Conservation (phyloP, 768 basidiomycete genomes). For the Ramaria sp. region DNA sequence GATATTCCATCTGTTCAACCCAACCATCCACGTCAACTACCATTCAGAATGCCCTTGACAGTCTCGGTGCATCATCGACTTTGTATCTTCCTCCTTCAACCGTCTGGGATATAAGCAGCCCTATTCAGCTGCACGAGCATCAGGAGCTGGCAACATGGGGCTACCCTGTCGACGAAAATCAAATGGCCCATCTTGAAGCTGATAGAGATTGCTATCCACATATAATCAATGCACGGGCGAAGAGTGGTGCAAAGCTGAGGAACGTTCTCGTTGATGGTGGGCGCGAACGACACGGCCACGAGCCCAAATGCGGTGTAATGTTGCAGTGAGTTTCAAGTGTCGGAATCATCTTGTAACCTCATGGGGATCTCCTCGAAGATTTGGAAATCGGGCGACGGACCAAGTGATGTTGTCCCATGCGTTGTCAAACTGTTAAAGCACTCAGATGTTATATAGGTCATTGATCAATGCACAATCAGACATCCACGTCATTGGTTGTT, state of each 20-base stretch:
- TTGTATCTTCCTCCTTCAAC: slow-evolving; percentile 14
- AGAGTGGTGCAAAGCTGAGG: slow-evolving; percentile 13
- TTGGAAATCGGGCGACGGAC: slow-evolving; percentile 13
- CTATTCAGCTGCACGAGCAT: slow-evolving; percentile 12
- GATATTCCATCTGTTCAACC: not conserved
- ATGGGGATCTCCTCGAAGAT: not conserved
- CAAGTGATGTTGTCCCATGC: slow-evolving; percentile 8
- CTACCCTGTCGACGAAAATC: slow-evolving; percentile 13
- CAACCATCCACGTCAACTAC: slow-evolving; percentile 10
- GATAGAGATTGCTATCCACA: slow-evolving; percentile 10
- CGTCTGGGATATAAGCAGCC: slow-evolving; percentile 11
- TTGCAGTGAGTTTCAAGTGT: slow-evolving; percentile 8
- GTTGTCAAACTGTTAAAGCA: not conserved
- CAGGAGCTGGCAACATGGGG: slow-evolving; percentile 17
- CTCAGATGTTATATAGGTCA: slow-evolving; percentile 6
- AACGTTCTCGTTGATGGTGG: slow-evolving; percentile 15
- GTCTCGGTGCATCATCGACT: slow-evolving; percentile 13
- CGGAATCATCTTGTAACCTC: not conserved
- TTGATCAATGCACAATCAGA: slow-evolving; percentile 15
- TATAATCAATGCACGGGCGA: slow-evolving; percentile 10
- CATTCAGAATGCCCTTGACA: slow-evolving; percentile 15
- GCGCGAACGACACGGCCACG: slow-evolving; percentile 15
- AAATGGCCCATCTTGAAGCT: slow-evolving; percentile 16
- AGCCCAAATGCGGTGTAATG: slow-evolving; percentile 14
- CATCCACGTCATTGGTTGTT: slow-evolving; percentile 16